Evolutionary conservation across 768 basidiomycete genomes (phyloP), one percentile per base, ranked within the genome.

Genomic region (Dioszegia aurantiaca): DNA sequence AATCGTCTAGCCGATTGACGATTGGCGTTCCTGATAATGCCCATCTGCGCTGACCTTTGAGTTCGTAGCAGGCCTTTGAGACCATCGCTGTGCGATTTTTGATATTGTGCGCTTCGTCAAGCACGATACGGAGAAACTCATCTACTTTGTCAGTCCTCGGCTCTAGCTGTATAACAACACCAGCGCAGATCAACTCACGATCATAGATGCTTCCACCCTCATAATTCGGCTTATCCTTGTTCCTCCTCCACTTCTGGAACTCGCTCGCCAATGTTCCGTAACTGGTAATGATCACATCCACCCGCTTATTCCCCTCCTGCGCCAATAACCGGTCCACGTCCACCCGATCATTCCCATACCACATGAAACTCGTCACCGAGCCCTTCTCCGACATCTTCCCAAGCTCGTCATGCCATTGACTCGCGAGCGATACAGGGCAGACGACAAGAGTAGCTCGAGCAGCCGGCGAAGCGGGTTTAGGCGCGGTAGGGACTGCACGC

Each of bases 361-460:
- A 94, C 39, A 97, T 79, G 36, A 85, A 75, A 0, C 86, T 81
- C 57, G 82, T 81, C 27, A 92, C 61, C 2, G 85, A 82, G 0
- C 84, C 86, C 37, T 85, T 80, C 65, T 83, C 84, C 63, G 88
- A 87, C 31, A 87, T 89, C n/a, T 88, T 84, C 67, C 84, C 80
- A n/a, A 98, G 79, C 71, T 98, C 94, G 41, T 87, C 85, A n/a
- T 84, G 81, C 94, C 94, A 98, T 73, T 98, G 94, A n/a, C 82
- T 78, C 3, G 97, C 80, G 33, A 98, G 80, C 10, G 90, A 91
- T 4, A 93, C 89, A 1, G 94, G 94, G 14, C 90, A 90, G 27
- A 98, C 87, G 44, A 98, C 87, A 5, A 98, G 79, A 3, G 93
- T 97, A 0, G 88, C 87, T 19, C 70, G 61, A 47, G 69, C 47